These are phyloP conservation scores for Juglanconis oblonga DNA, from an alignment of 2,329 filamentous ascomycete genomes.

Conservation along the genomic window DNA sequence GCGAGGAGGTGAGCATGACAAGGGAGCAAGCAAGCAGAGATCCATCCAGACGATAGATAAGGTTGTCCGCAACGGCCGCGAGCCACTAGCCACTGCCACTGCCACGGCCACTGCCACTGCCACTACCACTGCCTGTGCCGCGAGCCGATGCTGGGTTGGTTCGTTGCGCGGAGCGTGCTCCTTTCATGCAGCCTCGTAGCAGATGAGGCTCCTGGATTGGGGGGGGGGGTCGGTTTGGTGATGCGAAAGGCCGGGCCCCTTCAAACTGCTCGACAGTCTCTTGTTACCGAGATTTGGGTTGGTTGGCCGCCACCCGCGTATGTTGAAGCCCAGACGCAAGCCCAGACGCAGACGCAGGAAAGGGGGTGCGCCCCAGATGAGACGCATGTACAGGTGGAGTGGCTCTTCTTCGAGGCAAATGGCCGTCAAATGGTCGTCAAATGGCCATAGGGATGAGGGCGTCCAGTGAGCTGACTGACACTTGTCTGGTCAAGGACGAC, in stretches of 20 bases:
- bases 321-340: not conserved
- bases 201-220: not conserved
- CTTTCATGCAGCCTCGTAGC: not conserved
- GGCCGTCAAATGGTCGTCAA: not conserved
- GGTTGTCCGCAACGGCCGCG: too few relatives aligned
- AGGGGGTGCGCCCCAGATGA: not conserved
- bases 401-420: not conserved
- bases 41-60: not conserved
- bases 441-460: not conserved
- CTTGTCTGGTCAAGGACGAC: not conserved
- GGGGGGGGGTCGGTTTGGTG: not conserved
- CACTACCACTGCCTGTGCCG: not conserved
- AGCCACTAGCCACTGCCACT: too few relatives aligned
- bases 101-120: too few relatives aligned
- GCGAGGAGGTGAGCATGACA: not conserved
- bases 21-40: not conserved
- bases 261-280: not conserved
- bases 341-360: not conserved
- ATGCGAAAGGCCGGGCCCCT: not conserved
- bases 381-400: not conserved
- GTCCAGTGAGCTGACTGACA: not conserved
- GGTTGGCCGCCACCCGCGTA: not conserved
- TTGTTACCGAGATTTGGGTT: not conserved
- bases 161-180: not conserved
- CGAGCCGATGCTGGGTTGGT: constrained; percentile 4